Evolutionary conservation across 1,284 basidiomycete genomes (phyloP).

Genomic region (Xerocomus nothofagi): DNA sequence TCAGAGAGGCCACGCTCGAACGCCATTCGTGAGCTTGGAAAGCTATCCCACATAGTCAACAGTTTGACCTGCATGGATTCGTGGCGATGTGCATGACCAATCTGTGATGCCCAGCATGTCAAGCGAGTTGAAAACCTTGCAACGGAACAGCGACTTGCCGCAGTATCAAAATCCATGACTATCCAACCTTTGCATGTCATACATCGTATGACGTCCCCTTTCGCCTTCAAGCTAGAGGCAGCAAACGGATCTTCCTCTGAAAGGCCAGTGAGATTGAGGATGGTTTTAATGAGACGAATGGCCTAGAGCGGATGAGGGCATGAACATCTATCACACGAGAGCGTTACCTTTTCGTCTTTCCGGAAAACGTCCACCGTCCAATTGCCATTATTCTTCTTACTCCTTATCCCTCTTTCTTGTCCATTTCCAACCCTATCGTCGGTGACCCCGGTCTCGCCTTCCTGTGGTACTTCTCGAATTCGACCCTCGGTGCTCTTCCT

Average conservation of each 20-base stretch:
- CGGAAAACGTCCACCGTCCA: conserved; percentile 55
- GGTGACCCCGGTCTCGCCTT: not conserved
- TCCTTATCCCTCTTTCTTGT: conserved; percentile 6
- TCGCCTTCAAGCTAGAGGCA: conserved; percentile 17
- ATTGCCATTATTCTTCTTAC: conserved; percentile 17
- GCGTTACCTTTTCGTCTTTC: conserved; percentile 53
- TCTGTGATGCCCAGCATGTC: conserved; percentile 35
- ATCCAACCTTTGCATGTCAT: conserved; percentile 51
- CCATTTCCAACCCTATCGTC: not conserved
- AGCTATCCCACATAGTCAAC: conserved; percentile 11
- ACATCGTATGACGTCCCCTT: conserved; percentile 46
- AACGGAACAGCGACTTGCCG: conserved; percentile 40
- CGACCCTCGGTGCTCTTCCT: not conserved
- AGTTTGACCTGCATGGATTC: conserved; percentile 48
- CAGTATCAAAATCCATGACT: conserved; percentile 47
- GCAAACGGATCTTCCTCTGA: conserved; percentile 37
- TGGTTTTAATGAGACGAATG: conserved; percentile 39
- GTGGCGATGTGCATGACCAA: conserved; percentile 64
- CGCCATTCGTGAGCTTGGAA: conserved; percentile 20
- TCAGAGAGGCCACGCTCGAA: conserved; percentile 36
- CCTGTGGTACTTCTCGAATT: not conserved
- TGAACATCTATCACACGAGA: not conserved
- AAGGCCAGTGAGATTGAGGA: conserved; percentile 37
- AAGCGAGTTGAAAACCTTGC: not conserved
- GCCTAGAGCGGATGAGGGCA: conserved; percentile 36